Base-by-base conservation (phyloP, 257 asterid species). In the Jacaranda mimosifolia region DNA sequence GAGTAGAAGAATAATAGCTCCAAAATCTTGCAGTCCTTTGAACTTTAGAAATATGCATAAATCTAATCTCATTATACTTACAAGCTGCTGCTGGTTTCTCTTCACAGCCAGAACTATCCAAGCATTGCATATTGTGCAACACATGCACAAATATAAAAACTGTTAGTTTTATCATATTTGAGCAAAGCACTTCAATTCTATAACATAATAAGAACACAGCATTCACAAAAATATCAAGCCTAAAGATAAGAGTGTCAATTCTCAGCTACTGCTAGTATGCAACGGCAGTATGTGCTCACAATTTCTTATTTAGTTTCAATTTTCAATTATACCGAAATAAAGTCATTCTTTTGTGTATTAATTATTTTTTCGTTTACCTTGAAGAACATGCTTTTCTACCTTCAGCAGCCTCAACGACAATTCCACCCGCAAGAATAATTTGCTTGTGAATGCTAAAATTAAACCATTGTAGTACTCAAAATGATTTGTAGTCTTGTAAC, bases 11-110 rank as follows among this genome's bases (percentile, higher is more conserved):
- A 42, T 42, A 42, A 42, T 5, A 42, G 46, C 46, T 42, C 46
- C 46, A 42, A 1, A 42, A 26, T 26, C 32, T 26, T 26, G 32
- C 32, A 26, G 32, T 26, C 32, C 32, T 26, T 26, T 26, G 32
- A 26, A 26, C 32, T 26, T 26, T 40, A 40, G 5, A 40, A 7
- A 40, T 40, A 40, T 7, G 45, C 45, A 40, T 40, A 40, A 40
- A 40, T 40, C 45, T 40, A 40, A 40, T 40, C 45, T 40, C 2
- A 7, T n/a, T 12, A 39, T 77, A 87, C 97, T 88, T 85, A 91
- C 97, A 80, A 68, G 96, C 43, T 63, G 90, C 88, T 51, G 94
- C 96, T 17, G 92, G 97, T 78, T 91, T 91, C 91, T 89, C 97
- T 89, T 83, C 79, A 79, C 46, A 69, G 66, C 8, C 46, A 4